These are phyloP conservation scores for Carpinus fangiana DNA, from an alignment of 306 rosid genomes.

Conservation along the genomic window DNA sequence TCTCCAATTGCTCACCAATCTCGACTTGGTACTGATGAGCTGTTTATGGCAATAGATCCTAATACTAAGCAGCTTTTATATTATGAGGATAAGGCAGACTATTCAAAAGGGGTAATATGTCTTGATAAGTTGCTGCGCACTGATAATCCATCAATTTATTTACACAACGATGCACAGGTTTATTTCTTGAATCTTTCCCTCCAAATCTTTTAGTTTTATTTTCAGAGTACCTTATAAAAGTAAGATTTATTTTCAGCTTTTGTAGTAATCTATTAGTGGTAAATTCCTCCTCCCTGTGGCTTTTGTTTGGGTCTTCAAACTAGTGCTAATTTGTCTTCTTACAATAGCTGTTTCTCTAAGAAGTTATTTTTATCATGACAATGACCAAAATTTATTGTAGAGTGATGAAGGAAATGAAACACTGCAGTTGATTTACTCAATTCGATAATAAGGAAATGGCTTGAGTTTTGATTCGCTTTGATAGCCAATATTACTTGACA, in stretches of 20 bases:
- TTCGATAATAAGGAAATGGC: neutral
- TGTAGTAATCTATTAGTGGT: neutral
- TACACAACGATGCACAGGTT: constrained; percentile 95
- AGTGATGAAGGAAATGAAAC: constrained; percentile 9
- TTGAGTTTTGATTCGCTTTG: neutral
- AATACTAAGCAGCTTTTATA: constrained; percentile 78
- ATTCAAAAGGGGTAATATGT: constrained; percentile 61
- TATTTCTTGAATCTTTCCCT: constrained; percentile 17
- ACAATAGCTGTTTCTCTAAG: neutral
- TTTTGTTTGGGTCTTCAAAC: neutral
- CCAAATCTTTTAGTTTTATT: constrained; percentile 26
- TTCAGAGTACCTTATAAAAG: constrained; percentile 19
- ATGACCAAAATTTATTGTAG: neutral
- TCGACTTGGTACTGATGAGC: constrained; percentile 96
- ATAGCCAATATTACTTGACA: neutral
- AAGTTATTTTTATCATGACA: neutral
- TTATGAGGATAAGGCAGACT: constrained; percentile 84
- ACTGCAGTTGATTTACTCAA: constrained; percentile 3
- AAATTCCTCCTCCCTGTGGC: neutral
- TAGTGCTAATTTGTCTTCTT: neutral
- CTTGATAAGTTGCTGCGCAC: constrained; percentile 73
- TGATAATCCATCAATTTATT: constrained; percentile 72
- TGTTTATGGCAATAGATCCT: constrained; percentile 90
- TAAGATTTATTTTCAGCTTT: constrained; percentile 6
- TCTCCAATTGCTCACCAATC: constrained; percentile 75